phyloP scores from a whole-genome alignment of 768 basidiomycete genomes.

The Punctularia strigosozonata region DNA sequence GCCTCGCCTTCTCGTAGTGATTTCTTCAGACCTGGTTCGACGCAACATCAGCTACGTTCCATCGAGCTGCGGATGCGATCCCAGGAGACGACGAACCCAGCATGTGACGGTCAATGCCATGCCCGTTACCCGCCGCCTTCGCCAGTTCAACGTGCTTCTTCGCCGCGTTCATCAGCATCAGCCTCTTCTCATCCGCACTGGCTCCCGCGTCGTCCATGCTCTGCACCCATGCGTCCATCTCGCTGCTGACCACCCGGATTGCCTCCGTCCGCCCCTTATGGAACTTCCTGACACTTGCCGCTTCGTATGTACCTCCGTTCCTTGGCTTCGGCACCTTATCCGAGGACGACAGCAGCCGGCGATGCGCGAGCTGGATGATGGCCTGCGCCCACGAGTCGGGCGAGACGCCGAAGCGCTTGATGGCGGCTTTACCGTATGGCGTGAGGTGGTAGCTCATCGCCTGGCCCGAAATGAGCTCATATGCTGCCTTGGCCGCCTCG shows the following conservation, averaged over 20 bases:
- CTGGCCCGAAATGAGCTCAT: conserved; percentile 51
- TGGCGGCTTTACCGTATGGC: conserved; percentile 72
- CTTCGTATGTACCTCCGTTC: conserved; percentile 83
- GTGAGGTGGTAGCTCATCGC: conserved; percentile 52
- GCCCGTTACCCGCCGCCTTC: conserved; percentile 47
- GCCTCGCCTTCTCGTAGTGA: conserved; percentile 48
- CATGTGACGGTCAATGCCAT: conserved; percentile 82
- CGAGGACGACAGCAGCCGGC: conserved; percentile 41
- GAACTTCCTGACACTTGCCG: conserved; percentile 82
- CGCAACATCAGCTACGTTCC: neutral
- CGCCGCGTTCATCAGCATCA: conserved; percentile 45
- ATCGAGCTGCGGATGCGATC: too few relatives aligned
- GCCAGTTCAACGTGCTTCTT: conserved; percentile 60
- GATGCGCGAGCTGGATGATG: conserved; percentile 83
- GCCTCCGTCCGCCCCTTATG: conserved; percentile 88
- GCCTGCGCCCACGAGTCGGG: conserved; percentile 95
- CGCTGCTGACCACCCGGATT: conserved; percentile 71
- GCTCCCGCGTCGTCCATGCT: conserved; percentile 53
- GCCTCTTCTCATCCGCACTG: conserved; percentile 30
- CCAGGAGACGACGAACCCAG: conserved; percentile 43
- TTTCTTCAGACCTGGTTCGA: conserved; percentile 53
- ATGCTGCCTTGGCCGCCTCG: conserved; percentile 41
- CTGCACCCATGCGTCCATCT: conserved; percentile 66
- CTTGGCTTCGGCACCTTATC: conserved; percentile 34
- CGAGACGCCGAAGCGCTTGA: conserved; percentile 81